Evolutionary conservation across 2,329 filamentous ascomycete genomes (phyloP).

Genomic region (Penicillium sp.): DNA sequence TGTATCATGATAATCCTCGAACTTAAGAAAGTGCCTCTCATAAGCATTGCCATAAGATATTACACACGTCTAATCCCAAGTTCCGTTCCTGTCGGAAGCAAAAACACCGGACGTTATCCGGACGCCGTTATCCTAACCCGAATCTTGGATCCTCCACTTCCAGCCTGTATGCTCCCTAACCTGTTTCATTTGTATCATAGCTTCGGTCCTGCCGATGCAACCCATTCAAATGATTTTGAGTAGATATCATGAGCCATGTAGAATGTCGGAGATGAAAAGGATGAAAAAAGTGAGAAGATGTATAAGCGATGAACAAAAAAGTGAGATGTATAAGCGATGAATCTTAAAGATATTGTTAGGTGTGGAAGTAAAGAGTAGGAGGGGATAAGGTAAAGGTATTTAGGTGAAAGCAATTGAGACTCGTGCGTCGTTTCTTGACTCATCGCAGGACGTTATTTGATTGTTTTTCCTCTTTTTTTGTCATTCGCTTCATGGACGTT

Average conservation of each 20-base stretch:
- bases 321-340: too few relatives aligned
- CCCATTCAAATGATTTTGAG: background rate
- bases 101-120: background rate
- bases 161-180: background rate
- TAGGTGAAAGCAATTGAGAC: background rate
- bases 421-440: background rate
- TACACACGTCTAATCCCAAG: background rate
- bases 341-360: background rate
- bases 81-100: background rate
- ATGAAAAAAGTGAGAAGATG: background rate
- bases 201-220: background rate
- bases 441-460: background rate
- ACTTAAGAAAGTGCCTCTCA: background rate
- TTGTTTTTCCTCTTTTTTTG: background rate
- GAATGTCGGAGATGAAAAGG: background rate
- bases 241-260: background rate
- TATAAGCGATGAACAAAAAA: background rate
- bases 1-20: background rate
- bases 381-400: background rate
- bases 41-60: background rate
- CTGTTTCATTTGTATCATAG: background rate
- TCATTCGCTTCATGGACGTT: background rate
- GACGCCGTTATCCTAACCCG: too few relatives aligned
- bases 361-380: background rate
- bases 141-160: background rate